A percentile compares a stretch with the other conserved stretches of the same genome.
These are phyloP conservation scores for Coleophoma eucalyptorum DNA, from an alignment of 2,329 filamentous ascomycete species.

Conservation along the genomic window DNA sequence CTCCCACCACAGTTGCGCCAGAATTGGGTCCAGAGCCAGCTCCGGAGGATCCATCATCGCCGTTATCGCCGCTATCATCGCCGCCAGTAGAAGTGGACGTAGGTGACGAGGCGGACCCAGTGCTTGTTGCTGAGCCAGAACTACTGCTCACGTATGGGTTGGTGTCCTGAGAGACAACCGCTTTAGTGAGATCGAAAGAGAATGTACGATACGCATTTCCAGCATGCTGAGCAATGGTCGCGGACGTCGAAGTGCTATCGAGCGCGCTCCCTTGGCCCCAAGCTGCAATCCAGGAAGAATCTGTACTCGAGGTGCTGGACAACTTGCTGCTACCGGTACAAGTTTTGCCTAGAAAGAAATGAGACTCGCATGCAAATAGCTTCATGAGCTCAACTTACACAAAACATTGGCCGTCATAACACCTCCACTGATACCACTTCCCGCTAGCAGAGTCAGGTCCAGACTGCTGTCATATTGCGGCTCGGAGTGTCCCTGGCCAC, in stretches of 20 bases:
- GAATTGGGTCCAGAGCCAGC: background rate
- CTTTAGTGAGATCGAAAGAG: conserved; percentile 20
- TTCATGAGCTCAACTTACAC: conserved; percentile 31
- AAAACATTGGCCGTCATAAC: conserved; percentile 53
- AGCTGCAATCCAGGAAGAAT: conserved; percentile 22
- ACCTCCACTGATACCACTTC: conserved; percentile 48
- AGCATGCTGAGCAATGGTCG: conserved; percentile 16
- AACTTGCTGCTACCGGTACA: conserved; percentile 9
- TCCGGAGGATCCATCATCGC: background rate
- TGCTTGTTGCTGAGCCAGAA: conserved; percentile 2
- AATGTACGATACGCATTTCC: conserved; percentile 8
- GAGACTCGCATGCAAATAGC: background rate
- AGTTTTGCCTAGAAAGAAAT: conserved; percentile 14
- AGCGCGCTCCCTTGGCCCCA: conserved; percentile 20
- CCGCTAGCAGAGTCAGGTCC: conserved; percentile 44
- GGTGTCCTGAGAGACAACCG: conserved; percentile 13
- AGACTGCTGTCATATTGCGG: conserved; percentile 39
- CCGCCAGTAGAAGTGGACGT: conserved; percentile 3
- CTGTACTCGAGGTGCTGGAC: conserved; percentile 9
- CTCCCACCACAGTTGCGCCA: background rate
- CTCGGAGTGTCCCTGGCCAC: conserved; percentile 33
- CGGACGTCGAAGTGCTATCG: conserved; percentile 11
- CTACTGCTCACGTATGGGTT: conserved; percentile 18
- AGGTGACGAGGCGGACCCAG: conserved; percentile 1
- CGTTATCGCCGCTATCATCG: background rate